A percentile compares a stretch with the other conserved stretches of the same genome.
Evolutionary conservation across 768 basidiomycete species (phyloP).

Genomic region (Phallus indusiatus): DNA sequence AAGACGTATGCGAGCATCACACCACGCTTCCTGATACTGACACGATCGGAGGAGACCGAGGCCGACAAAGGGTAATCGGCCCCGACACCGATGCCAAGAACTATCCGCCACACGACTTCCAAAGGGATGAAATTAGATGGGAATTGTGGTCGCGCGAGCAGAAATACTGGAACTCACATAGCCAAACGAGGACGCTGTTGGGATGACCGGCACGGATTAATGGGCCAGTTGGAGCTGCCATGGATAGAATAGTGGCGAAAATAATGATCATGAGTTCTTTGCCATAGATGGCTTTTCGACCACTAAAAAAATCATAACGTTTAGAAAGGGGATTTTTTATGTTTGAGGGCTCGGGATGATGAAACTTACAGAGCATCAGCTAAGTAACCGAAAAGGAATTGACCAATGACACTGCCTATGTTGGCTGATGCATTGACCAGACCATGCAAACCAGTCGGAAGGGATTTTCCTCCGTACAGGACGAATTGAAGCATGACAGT

Average conservation of each 20-base stretch:
- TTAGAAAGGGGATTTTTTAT: neutral
- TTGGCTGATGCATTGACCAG: slow-evolving; percentile 60
- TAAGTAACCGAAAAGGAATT: slow-evolving; percentile 46
- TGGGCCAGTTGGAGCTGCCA: slow-evolving; percentile 54
- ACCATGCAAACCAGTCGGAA: slow-evolving; percentile 49
- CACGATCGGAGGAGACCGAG: slow-evolving; percentile 55
- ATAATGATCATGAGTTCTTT: slow-evolving; percentile 79
- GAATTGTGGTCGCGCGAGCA: neutral
- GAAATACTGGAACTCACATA: slow-evolving; percentile 19
- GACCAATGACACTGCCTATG: slow-evolving; percentile 64
- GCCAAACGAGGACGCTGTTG: slow-evolving; percentile 46
- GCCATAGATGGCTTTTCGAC: slow-evolving; percentile 65
- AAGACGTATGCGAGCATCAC: slow-evolving; percentile 73
- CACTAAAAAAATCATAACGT: slow-evolving; percentile 16
- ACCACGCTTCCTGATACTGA: slow-evolving; percentile 56
- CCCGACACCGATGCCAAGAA: slow-evolving; percentile 71
- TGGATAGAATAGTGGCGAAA: slow-evolving; percentile 59
- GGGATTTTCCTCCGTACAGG: slow-evolving; percentile 40
- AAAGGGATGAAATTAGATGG: neutral
- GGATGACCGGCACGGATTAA: slow-evolving; percentile 19
- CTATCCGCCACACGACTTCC: slow-evolving; percentile 49
- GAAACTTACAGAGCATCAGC: slow-evolving; percentile 13
- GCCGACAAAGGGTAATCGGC: slow-evolving; percentile 78
- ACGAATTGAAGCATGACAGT: slow-evolving; percentile 60
- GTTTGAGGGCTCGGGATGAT: neutral